Evolutionary conservation across 2,329 filamentous ascomycete genomes (phyloP).

Genomic region (Orbilia javanica): DNA sequence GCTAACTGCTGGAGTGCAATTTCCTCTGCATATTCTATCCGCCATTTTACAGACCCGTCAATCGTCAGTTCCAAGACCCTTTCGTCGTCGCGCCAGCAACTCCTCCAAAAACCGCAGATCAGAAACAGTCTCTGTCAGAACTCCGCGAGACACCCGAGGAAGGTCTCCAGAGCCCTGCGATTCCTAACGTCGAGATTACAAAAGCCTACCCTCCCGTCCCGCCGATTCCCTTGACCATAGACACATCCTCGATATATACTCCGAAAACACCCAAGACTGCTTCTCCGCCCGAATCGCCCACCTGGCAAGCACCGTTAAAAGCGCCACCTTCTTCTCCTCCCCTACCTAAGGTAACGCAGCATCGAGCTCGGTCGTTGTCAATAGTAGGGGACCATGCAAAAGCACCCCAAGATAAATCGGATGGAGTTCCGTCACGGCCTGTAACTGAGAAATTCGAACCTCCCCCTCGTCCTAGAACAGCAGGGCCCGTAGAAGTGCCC

Average conservation of each 20-base stretch:
- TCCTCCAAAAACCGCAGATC: slow-evolving; percentile 56
- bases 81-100: slow-evolving; percentile 53
- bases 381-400: slow-evolving; percentile 56
- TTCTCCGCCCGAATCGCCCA: slow-evolving; percentile 52
- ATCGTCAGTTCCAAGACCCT: slow-evolving; percentile 55
- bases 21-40: slow-evolving; percentile 35
- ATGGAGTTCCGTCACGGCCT: slow-evolving; percentile 49
- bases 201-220: slow-evolving; percentile 34
- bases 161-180: slow-evolving; percentile 29
- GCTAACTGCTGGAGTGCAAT: slow-evolving; percentile 52
- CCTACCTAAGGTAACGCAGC: slow-evolving; percentile 51
- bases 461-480: slow-evolving; percentile 60
- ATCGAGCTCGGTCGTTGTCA: slow-evolving; percentile 51
- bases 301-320: slow-evolving; percentile 53
- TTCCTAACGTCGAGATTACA: slow-evolving; percentile 48
- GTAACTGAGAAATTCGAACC: slow-evolving; percentile 57
- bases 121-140: slow-evolving; percentile 55
- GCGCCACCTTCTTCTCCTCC: slow-evolving; percentile 55
- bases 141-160: slow-evolving; percentile 55
- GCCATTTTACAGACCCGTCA: slow-evolving; percentile 46
- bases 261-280: slow-evolving; percentile 50
- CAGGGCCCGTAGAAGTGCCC: slow-evolving; percentile 59
- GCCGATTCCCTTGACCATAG: slow-evolving; percentile 36
- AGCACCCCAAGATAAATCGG: slow-evolving; percentile 41
- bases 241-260: slow-evolving; percentile 53